phyloP scores from a whole-genome alignment of 306 rosid genomes.

The Albizia julibrissin region DNA sequence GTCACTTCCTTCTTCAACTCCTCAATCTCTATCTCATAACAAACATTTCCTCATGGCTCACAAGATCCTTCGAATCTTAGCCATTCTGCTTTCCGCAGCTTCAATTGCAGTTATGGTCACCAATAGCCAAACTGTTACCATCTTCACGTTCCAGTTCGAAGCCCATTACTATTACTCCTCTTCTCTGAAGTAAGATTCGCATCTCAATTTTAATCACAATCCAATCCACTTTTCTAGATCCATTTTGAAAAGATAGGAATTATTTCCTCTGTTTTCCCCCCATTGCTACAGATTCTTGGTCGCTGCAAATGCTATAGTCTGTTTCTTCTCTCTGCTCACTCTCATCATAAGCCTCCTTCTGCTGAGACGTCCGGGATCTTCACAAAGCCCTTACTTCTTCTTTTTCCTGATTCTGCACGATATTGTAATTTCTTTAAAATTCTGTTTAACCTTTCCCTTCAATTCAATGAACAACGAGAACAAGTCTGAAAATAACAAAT shows the following conservation, averaged over 20 bases:
- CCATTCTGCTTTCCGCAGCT: conserved; percentile 42
- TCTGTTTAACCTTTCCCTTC: neutral
- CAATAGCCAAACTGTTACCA: conserved; percentile 50
- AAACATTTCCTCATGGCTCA: conserved; percentile 33
- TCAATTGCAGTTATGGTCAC: conserved; percentile 54
- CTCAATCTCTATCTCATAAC: conserved; percentile 5
- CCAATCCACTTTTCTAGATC: conserved; percentile 29
- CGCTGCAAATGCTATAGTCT: conserved; percentile 49
- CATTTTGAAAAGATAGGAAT: neutral
- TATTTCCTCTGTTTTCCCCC: neutral
- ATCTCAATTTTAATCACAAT: neutral
- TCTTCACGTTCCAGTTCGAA: conserved; percentile 39
- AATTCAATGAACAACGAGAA: neutral
- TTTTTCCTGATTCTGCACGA: conserved; percentile 57
- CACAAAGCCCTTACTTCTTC: conserved; percentile 14
- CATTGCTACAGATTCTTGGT: conserved; percentile 56
- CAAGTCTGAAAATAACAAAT: neutral
- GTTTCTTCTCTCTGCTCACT: conserved; percentile 48
- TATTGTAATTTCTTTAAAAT: conserved; percentile 38
- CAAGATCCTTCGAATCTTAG: conserved; percentile 49
- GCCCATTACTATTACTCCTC: conserved; percentile 64
- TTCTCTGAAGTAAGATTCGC: conserved; percentile 50
- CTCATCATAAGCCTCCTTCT: conserved; percentile 31
- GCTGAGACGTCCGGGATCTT: conserved; percentile 29
- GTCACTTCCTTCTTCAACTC: neutral